Evolutionary conservation across 805 yeast species (phyloP), one percentile per base, ranked within the genome.

Genomic region (Monosporozyma unispora): DNA sequence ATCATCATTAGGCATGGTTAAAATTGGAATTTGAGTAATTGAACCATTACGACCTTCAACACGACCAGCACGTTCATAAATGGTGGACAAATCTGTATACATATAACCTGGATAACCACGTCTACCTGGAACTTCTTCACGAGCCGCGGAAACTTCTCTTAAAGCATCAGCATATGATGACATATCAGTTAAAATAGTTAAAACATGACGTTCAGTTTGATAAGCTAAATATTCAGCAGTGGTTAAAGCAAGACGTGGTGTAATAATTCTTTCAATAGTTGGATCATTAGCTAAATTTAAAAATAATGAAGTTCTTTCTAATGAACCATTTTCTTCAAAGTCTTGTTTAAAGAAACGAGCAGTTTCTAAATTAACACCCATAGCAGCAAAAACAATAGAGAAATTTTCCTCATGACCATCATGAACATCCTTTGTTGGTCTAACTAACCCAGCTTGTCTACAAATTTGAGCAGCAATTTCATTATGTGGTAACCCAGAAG

Each of bases 91-190:
- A 84, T 93, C 99, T 45, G 99, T 93, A 76, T 93, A 93, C 99
- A 93, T 93, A 72, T 93, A 93, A 86, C 99, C 99, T 57, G 99
- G 99, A 73, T 93, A 93, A 78, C 99, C 99, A 83, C 99, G 89
- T 81, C 99, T 89, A 79, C 99, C 99, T 68, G 99, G 99, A 44
- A 93, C 99, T 75, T 95, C 99, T 74, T 93, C 99, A 79, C 99
- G 89, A 45, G 99, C 99, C 54, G 99, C 99, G 55, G 97, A 89
- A 47, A 93, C 99, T 76, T 93, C 99, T 83, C 99, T 90, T 67
- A 93, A 77, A 39, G 99, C 99, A 70, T 93, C 99, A 39, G 99
- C 99, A 69, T 93, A 93, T n/a, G 99, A 93, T 25, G 97, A 88
- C 99, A 93, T 93, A 75, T 93, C 99, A 46, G 99, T 95, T 68